These are phyloP conservation scores for Eutrema salsugineum DNA, from an alignment of 441 rosid species.

Conservation along the genomic window DNA sequence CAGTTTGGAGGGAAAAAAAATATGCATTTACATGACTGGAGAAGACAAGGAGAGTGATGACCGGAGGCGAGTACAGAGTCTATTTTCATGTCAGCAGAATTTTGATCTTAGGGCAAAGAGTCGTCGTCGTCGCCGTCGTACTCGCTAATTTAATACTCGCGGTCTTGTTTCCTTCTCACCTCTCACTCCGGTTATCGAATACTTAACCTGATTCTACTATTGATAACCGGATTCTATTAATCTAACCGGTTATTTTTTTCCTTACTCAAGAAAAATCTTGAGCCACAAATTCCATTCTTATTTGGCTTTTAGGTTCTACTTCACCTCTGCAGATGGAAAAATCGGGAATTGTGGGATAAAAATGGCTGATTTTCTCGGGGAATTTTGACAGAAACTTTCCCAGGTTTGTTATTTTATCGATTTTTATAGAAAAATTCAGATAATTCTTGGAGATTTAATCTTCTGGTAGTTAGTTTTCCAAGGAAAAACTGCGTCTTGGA, in stretches of 20 bases:
- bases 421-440: background rate
- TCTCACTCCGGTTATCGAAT: background rate
- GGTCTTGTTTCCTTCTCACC: background rate
- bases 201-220: background rate
- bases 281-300: conserved; percentile 11
- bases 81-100: background rate
- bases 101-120: conserved; percentile 7
- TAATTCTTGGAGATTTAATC: background rate
- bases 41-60: conserved; percentile 9
- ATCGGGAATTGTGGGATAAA: background rate
- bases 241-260: background rate
- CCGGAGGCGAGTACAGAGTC: conserved; percentile 21
- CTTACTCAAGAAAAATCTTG: background rate
- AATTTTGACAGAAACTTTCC: background rate
- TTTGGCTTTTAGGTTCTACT: background rate
- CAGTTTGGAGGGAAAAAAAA: background rate
- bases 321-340: background rate
- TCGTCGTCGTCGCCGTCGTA: conserved; percentile 1
- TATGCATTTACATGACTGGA: background rate
- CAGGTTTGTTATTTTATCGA: background rate
- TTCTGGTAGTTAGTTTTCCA: conserved; percentile 1
- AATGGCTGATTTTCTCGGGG: background rate
- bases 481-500: background rate
- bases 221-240: background rate
- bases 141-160: conserved; percentile 29